Evolutionary conservation across 1,284 basidiomycete species (phyloP).

Genomic region (Austroboletus novae-zelandiae): DNA sequence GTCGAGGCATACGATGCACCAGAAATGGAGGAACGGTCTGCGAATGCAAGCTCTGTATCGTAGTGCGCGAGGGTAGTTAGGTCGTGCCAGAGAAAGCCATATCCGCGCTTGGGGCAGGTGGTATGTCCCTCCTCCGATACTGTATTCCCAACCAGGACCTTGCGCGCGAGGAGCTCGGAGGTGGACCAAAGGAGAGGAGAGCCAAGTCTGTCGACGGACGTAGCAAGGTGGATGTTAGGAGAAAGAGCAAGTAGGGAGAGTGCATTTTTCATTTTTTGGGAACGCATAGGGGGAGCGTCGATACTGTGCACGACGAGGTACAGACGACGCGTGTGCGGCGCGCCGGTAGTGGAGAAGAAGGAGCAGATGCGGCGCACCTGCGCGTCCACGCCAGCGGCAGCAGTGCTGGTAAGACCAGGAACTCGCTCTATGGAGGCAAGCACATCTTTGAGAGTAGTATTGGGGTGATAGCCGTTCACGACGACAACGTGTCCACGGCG

Average conservation of each 20-base stretch:
- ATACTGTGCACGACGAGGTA: slow-evolving; percentile 87
- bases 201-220: slow-evolving; percentile 84
- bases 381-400: slow-evolving; percentile 48
- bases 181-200: slow-evolving; percentile 76
- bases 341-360: slow-evolving; percentile 48
- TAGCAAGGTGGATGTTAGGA: slow-evolving; percentile 74
- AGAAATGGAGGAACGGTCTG: slow-evolving; percentile 61
- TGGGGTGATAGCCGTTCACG: slow-evolving; percentile 77
- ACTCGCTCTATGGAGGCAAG: slow-evolving; percentile 64
- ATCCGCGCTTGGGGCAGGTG: slow-evolving; percentile 48
- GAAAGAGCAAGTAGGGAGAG: slow-evolving; percentile 70
- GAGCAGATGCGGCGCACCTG: slow-evolving; percentile 63
- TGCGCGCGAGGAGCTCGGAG: slow-evolving; percentile 53
- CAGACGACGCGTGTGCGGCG: slow-evolving; percentile 41
- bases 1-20: slow-evolving; percentile 43
- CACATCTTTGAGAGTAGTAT: slow-evolving; percentile 68
- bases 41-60: slow-evolving; percentile 71
- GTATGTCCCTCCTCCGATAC: slow-evolving; percentile 3
- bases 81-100: slow-evolving; percentile 88
- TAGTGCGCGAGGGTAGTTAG: slow-evolving; percentile 81
- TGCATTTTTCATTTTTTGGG: slow-evolving; percentile 56
- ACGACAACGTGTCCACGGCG: slow-evolving; percentile 71
- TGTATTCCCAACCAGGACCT: slow-evolving; percentile 11
- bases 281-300: slow-evolving; percentile 71
- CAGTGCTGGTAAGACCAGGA: slow-evolving; percentile 47